Base-by-base conservation (phyloP, 2,329 filamentous ascomycete genomes). In the Neofusicoccum ribis region DNA sequence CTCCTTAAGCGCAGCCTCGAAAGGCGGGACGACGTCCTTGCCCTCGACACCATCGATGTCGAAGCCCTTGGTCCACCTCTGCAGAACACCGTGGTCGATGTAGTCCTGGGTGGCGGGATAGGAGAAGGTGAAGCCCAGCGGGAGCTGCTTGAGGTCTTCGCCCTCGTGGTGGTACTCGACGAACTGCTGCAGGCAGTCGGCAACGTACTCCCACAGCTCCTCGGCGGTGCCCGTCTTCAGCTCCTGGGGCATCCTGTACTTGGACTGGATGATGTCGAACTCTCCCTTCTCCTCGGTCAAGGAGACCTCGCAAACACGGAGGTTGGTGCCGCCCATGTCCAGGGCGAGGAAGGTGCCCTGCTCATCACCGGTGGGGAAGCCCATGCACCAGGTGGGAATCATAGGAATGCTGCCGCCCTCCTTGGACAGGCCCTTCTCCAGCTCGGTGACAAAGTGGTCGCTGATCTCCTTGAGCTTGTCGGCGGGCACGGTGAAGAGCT, bases 371-470 rank as follows among this genome's bases (percentile, higher is more conserved):
- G 91, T 90, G 44, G 94, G 94, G 78, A 92, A 93, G 58, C 88
- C 88, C 88, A 97, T 93, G 67, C 96, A 93, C 94, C 94, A 98
- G 66, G 94, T 97, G 66, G 94, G 91, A 80, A 97, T 97, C 94
- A 98, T 98, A 68, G 94, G 94, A 79, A 99, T 98, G 77, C 90
- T 96, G 67, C 93, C 93, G 68, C 94, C 94, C 80, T 96, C 90
- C 66, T 93, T 89, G 63, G 86, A 91, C 63, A 98, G 84, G 90
- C 91, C 93, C 80, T 96, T 96, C 68, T 89, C 86, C 63, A 99
- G 86, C 83, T 99, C 95, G 39, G 85, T 85, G 59, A 96, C 85
- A 77, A 99, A 99, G 78, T 97, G 94, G 62, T 91, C 84, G 47
- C 92, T 94, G 74, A 99, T 93, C 70, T 90, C 80, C 86, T 98